A percentile compares a stretch with the other conserved stretches of the same genome.
phyloP scores from a whole-genome alignment of 129 eudicot genomes.

The Flaveria trinervia region DNA sequence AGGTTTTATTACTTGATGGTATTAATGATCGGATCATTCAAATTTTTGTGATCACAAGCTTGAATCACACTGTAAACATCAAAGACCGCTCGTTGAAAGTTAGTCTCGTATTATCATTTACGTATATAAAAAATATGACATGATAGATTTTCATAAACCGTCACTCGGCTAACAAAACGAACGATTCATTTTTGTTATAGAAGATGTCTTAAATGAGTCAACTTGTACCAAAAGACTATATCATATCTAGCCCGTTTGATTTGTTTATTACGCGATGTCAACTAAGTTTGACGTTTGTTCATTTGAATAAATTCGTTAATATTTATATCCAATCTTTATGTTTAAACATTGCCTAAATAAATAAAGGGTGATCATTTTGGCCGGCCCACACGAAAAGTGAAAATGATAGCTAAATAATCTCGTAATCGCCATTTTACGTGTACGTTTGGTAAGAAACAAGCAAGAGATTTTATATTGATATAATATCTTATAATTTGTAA shows the following conservation, averaged over 20 bases:
- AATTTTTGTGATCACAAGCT: too few relatives aligned
- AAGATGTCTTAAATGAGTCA: neutral
- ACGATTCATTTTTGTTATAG: too few relatives aligned
- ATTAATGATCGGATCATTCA: too few relatives aligned
- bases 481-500: too few relatives aligned
- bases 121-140: too few relatives aligned
- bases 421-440: neutral
- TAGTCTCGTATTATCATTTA: too few relatives aligned
- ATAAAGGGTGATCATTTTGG: neutral
- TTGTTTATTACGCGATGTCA: neutral
- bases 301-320: neutral
- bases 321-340: neutral
- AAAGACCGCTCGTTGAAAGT: too few relatives aligned
- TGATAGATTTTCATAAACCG: too few relatives aligned
- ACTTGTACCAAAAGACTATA: neutral
- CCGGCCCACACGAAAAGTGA: neutral
- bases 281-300: neutral
- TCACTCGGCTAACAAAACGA: too few relatives aligned
- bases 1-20: too few relatives aligned
- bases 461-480: too few relatives aligned
- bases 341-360: neutral
- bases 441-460: neutral
- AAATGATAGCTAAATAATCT: neutral
- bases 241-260: neutral
- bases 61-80: too few relatives aligned